These are phyloP conservation scores for Saksenaea oblongispora DNA, from an alignment of 371 early-diverging fungal genomes.

Conservation along the genomic window DNA sequence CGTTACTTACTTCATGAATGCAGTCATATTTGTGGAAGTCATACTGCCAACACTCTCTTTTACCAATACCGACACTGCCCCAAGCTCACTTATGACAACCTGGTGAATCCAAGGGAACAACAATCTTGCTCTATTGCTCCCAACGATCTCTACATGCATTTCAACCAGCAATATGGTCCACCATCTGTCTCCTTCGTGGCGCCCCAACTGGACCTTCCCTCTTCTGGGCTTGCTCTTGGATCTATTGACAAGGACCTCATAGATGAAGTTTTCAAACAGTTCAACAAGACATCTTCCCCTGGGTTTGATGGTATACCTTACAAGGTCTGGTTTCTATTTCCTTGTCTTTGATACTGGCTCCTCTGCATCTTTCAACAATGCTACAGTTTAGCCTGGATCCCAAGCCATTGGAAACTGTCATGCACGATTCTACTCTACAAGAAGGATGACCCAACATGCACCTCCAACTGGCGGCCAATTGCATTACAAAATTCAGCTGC, in stretches of 20 bases:
- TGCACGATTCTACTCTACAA: slow-evolving; percentile 13
- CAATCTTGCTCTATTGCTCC: not conserved
- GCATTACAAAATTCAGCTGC: slow-evolving; percentile 7
- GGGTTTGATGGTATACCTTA: slow-evolving; percentile 9
- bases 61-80: slow-evolving; percentile 8
- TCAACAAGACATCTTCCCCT: slow-evolving; percentile 3
- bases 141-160: not conserved
- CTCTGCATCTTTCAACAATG: slow-evolving; percentile 1
- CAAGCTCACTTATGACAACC: not conserved
- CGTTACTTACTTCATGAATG: slow-evolving; percentile 1
- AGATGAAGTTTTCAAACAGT: not conserved
- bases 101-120: not conserved
- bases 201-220: not conserved
- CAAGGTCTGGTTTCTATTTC: slow-evolving; percentile 5
- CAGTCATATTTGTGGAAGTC: not conserved
- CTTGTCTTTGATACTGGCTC: slow-evolving; percentile 5
- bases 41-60: not conserved
- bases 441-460: slow-evolving; percentile 12
- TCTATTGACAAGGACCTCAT: not conserved
- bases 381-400: not conserved
- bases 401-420: slow-evolving; percentile 1
- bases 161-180: not conserved
- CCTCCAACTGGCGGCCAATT: slow-evolving; percentile 23
- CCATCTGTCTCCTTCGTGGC: not conserved
- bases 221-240: not conserved